These are phyloP conservation scores for Lodderomyces pseudojiufengensis DNA, from an alignment of 1,139 yeast species.

Conservation along the genomic window DNA sequence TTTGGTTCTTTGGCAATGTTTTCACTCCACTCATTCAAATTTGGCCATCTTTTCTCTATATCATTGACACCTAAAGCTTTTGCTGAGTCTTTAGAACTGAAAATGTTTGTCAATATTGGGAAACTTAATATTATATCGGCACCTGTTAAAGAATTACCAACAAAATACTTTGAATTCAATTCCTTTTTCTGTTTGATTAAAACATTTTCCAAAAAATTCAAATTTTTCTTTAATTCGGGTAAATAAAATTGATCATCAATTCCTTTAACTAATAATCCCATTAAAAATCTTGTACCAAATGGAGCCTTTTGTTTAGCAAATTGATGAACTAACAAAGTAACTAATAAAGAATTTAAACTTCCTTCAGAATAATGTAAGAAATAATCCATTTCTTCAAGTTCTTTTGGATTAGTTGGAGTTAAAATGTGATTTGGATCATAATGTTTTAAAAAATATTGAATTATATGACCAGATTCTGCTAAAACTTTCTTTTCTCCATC, in stretches of 20 bases:
- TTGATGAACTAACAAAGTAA: constrained; percentile 26
- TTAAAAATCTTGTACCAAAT: constrained; percentile 24
- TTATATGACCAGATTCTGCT: constrained; percentile 40
- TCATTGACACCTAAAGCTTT: background rate
- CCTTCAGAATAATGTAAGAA: constrained; percentile 42
- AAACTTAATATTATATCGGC: constrained; percentile 40
- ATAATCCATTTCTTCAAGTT: constrained; percentile 29
- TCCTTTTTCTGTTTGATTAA: constrained; percentile 21
- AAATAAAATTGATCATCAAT: constrained; percentile 27
- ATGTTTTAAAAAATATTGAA: constrained; percentile 27
- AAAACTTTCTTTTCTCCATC: constrained; percentile 14
- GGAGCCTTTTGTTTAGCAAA: constrained; percentile 30
- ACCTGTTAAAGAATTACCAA: constrained; percentile 34
- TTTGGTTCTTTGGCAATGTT: constrained; percentile 18
- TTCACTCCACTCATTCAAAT: constrained; percentile 1
- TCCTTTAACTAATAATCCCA: constrained; percentile 20
- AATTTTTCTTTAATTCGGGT: constrained; percentile 23
- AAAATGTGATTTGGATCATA: constrained; percentile 28
- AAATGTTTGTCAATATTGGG: constrained; percentile 21
- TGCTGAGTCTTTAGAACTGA: background rate
- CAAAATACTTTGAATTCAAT: constrained; percentile 27
- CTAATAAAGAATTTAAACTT: constrained; percentile 32
- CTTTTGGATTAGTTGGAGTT: constrained; percentile 22
- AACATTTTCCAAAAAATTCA: constrained; percentile 29
- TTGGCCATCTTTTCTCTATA: constrained; percentile 2